These are phyloP conservation scores for Citrullus amarus DNA, from an alignment of 306 rosid genomes.

Conservation along the genomic window DNA sequence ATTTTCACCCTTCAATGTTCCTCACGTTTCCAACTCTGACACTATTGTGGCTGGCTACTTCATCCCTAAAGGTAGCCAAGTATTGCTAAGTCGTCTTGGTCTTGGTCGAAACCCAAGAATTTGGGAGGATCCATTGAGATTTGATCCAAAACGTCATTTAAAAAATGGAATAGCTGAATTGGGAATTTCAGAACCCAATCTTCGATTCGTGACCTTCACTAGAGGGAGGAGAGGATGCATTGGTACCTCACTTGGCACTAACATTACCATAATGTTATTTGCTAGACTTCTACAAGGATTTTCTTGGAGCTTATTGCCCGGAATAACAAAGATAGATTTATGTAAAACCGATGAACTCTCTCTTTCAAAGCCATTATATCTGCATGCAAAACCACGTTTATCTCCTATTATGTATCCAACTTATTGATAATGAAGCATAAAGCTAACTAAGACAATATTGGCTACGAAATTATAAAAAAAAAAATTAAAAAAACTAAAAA, in stretches of 20 bases:
- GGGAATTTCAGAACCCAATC: conserved; percentile 11
- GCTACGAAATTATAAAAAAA: too few relatives aligned
- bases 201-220: conserved; percentile 21
- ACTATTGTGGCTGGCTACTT: conserved; percentile 14
- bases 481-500: not conserved
- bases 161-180: not conserved
- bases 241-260: conserved; percentile 23
- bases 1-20: conserved; percentile 17
- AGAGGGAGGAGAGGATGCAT: conserved; percentile 36
- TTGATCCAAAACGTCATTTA: conserved; percentile 26
- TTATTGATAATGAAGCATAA: not conserved
- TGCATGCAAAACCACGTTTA: conserved; percentile 5
- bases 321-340: not conserved
- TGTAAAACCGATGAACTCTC: too few relatives aligned
- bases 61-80: conserved; percentile 36
- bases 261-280: conserved; percentile 4
- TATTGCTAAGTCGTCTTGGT: conserved; percentile 23
- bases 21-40: conserved; percentile 26
- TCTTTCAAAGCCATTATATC: too few relatives aligned
- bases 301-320: too few relatives aligned
- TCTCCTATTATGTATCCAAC: not conserved
- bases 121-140: conserved; percentile 12
- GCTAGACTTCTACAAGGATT: too few relatives aligned
- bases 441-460: too few relatives aligned
- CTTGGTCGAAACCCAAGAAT: conserved; percentile 2